Percentiles rank a stretch among this genome's conserved stretches.
phyloP scores from a whole-genome alignment of 2,329 filamentous ascomycete genomes.

The Colletotrichum falcatum region DNA sequence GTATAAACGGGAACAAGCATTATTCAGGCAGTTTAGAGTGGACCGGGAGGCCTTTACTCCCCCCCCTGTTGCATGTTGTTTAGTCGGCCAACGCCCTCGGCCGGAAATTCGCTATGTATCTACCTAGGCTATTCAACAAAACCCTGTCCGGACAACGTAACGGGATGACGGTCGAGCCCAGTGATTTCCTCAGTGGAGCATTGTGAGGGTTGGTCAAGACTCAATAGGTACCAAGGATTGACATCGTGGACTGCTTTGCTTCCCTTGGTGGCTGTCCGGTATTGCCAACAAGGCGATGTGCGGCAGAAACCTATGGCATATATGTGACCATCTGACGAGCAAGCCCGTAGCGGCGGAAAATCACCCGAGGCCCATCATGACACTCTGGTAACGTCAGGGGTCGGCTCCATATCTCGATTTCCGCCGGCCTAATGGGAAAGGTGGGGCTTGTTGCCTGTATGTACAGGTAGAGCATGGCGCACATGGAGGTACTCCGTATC shows the following conservation, averaged over 20 bases:
- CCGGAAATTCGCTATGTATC: slow-evolving; percentile 19
- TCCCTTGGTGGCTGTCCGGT: slow-evolving; percentile 8
- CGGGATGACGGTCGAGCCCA: not conserved
- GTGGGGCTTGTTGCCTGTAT: no score
- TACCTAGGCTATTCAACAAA: not conserved
- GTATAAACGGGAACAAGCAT: slow-evolving; percentile 37
- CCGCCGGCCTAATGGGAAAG: slow-evolving; percentile 29
- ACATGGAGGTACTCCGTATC: no score
- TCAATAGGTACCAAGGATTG: not conserved
- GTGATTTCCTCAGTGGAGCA: not conserved
- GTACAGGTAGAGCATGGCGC: no score
- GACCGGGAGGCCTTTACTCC: slow-evolving; percentile 20
- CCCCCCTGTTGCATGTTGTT: slow-evolving; percentile 7
- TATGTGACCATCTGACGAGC: slow-evolving; percentile 27
- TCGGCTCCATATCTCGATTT: slow-evolving; percentile 15
- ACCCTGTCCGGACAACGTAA: slow-evolving; percentile 8
- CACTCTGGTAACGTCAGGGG: slow-evolving; percentile 33
- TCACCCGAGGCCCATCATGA: slow-evolving; percentile 39
- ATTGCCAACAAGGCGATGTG: slow-evolving; percentile 11
- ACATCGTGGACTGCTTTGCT: slow-evolving; percentile 17
- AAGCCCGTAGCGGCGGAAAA: slow-evolving; percentile 35
- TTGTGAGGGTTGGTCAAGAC: slow-evolving; percentile 23
- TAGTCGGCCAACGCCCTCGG: slow-evolving; percentile 13
- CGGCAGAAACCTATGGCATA: not conserved
- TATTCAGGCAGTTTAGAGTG: slow-evolving; percentile 39